These are phyloP conservation scores for Chlorella sorokiniana DNA, from an alignment of 139 green algal species.

Conservation along the genomic window DNA sequence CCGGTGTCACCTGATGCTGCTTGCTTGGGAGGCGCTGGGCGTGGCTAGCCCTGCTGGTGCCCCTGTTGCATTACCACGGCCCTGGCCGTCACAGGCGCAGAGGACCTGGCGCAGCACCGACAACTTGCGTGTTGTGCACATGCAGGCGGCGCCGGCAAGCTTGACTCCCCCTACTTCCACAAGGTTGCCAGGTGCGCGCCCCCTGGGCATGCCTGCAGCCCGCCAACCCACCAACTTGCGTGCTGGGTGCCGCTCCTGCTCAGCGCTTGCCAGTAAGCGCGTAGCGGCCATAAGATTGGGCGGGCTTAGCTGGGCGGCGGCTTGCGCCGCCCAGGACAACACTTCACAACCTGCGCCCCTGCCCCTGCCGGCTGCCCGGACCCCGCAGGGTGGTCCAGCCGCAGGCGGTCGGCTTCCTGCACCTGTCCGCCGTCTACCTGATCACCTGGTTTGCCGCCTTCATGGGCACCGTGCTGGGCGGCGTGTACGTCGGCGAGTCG, in stretches of 20 bases:
- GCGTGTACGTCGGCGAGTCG: constrained; percentile 7
- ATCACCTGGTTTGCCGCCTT: constrained; percentile 17
- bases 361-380: neutral
- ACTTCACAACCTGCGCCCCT: neutral
- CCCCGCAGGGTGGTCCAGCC: constrained; percentile 33
- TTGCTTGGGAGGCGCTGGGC: too few species aligned
- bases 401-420: neutral
- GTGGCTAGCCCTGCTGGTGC: too few species aligned
- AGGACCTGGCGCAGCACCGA: too few species aligned
- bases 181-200: constrained; percentile 8
- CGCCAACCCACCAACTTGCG: too few species aligned
- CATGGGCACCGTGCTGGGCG: constrained; percentile 24
- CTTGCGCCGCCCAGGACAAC: neutral
- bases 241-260: neutral
- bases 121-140: neutral
- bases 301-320: neutral
- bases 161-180: constrained; percentile 3
- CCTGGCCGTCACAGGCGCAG: too few species aligned
- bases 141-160: neutral
- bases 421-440: constrained; percentile 9
- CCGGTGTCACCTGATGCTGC: neutral
- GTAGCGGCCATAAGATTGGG: neutral
- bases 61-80: too few species aligned
- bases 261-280: neutral
- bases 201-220: too few species aligned